Percentiles rank a stretch among this genome's conserved stretches.
These are phyloP conservation scores for Phytophthora pinifolia DNA, from an alignment of 352 stramenopile species.

Conservation along the genomic window DNA sequence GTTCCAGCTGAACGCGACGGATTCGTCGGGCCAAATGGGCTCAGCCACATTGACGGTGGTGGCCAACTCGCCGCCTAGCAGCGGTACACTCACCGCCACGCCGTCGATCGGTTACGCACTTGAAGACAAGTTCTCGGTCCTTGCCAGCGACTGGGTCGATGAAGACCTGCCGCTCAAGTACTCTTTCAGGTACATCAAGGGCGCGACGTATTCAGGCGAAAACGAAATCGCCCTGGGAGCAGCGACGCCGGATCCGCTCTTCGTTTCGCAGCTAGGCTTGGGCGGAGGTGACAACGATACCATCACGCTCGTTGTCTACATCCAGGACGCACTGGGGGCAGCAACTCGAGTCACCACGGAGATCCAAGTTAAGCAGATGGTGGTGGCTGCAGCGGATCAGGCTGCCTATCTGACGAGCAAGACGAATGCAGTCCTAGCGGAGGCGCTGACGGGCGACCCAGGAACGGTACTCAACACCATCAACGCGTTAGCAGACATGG, in stretches of 20 bases:
- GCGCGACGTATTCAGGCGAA: conserved; percentile 42
- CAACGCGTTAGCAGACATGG: conserved; percentile 60
- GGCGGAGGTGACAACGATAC: conserved; percentile 62
- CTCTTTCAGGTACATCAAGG: conserved; percentile 78
- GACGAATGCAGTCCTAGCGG: conserved; percentile 46
- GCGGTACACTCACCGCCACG: conserved; percentile 41
- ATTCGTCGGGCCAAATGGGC: conserved; percentile 39
- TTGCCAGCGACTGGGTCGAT: conserved; percentile 63
- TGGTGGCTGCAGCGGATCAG: conserved; percentile 44
- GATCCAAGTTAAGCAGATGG: conserved; percentile 48
- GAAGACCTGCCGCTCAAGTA: conserved; percentile 66
- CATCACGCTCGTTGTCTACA: conserved; percentile 63
- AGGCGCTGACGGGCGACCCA: conserved; percentile 54
- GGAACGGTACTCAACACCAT: conserved; percentile 64
- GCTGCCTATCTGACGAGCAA: conserved; percentile 59
- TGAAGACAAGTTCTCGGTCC: conserved; percentile 52
- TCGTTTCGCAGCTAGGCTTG: conserved; percentile 48
- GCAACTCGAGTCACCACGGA: conserved; percentile 48
- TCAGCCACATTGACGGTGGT: conserved; percentile 46
- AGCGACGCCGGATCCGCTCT: conserved; percentile 51
- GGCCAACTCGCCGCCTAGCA: conserved; percentile 56
- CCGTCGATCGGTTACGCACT: conserved; percentile 48
- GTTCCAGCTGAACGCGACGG: conserved; percentile 50
- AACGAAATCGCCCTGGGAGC: conserved; percentile 55
- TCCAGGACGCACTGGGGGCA: conserved; percentile 56